Evolutionary conservation across 2,329 filamentous ascomycete species (phyloP).

Genomic region (Paraphaeosphaeria minitans): DNA sequence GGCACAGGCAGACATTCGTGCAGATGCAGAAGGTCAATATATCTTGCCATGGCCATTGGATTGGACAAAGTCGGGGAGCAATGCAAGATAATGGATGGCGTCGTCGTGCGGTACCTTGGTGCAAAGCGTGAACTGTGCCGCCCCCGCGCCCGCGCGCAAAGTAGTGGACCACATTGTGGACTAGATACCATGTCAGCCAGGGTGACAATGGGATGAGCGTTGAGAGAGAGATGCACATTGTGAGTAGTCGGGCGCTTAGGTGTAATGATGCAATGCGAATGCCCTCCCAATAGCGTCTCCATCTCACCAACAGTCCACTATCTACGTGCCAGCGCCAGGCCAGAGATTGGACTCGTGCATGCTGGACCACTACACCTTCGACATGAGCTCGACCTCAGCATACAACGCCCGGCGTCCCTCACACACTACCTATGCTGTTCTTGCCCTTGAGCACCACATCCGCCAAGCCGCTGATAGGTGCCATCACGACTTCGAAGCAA

Average conservation of each 20-base stretch:
- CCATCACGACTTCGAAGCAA: conserved; percentile 13
- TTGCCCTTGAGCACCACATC: conserved; percentile 16
- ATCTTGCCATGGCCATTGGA: conserved; percentile 1
- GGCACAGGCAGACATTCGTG: not conserved
- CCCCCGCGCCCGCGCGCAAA: conserved; percentile 1
- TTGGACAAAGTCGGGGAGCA: not conserved
- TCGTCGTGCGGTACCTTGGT: not conserved
- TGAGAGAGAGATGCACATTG: not conserved
- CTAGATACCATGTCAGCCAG: not conserved
- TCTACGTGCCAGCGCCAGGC: not conserved
- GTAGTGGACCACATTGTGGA: conserved; percentile 1
- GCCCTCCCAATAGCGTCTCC: conserved; percentile 9
- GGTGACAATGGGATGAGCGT: conserved; percentile 10
- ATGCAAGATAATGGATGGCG: no score
- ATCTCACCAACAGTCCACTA: not conserved
- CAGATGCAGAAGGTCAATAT: conserved; percentile 11
- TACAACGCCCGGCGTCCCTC: not conserved
- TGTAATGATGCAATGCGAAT: not conserved
- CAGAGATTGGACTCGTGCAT: not conserved
- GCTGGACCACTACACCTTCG: not conserved
- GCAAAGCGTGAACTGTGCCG: not conserved
- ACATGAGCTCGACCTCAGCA: conserved; percentile 8
- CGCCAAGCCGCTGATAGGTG: conserved; percentile 15
- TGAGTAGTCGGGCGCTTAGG: conserved; percentile 2
- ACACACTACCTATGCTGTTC: conserved; percentile 4